Percentiles rank a stretch among this genome's conserved stretches.
Conservation (phyloP, 2,329 filamentous ascomycete genomes). For the Cercospora sp. region DNA sequence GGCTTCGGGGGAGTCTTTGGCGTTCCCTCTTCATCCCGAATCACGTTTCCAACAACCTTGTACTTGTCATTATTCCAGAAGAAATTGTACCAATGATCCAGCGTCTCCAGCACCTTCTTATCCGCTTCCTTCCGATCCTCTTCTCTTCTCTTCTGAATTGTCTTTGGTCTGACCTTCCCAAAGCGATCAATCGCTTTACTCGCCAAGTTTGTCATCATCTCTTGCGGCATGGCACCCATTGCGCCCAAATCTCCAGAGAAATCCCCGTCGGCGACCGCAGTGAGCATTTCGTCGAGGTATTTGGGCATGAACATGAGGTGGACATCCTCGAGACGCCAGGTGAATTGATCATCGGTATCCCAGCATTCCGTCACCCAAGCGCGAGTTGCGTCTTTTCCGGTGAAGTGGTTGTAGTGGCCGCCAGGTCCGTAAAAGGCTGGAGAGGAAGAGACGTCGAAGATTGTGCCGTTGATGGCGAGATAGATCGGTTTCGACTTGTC, state of each 20-base stretch:
- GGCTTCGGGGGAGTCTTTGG: slow-evolving; percentile 29
- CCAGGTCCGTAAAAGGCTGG: slow-evolving; percentile 38
- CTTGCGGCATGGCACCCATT: slow-evolving; percentile 24
- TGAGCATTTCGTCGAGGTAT: slow-evolving; percentile 35
- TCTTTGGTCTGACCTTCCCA: slow-evolving; percentile 25
- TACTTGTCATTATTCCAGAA: slow-evolving; percentile 34
- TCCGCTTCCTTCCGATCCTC: slow-evolving; percentile 52
- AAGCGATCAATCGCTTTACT: slow-evolving; percentile 32
- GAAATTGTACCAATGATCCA: slow-evolving; percentile 62
- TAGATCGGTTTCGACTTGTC: slow-evolving; percentile 34
- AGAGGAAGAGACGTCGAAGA: slow-evolving; percentile 36
- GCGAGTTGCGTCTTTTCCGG: slow-evolving; percentile 35
- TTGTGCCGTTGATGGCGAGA: slow-evolving; percentile 37
- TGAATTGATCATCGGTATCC: slow-evolving; percentile 34
- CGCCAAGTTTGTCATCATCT: slow-evolving; percentile 32
- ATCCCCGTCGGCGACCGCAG: slow-evolving; percentile 24
- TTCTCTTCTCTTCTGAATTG: slow-evolving; percentile 27
- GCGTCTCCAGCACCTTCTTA: slow-evolving; percentile 62
- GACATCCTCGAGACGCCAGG: slow-evolving; percentile 32
- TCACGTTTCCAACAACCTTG: slow-evolving; percentile 29
- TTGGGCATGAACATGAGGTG: slow-evolving; percentile 35
- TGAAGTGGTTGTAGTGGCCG: slow-evolving; percentile 37
- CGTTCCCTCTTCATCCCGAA: slow-evolving; percentile 23
- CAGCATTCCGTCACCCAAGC: slow-evolving; percentile 39
- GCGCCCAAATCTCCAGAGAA: slow-evolving; percentile 26